Percentiles rank a stretch among this genome's conserved stretches.
These are phyloP conservation scores for Mycena vitilis DNA, from an alignment of 768 basidiomycete genomes.

Conservation along the genomic window DNA sequence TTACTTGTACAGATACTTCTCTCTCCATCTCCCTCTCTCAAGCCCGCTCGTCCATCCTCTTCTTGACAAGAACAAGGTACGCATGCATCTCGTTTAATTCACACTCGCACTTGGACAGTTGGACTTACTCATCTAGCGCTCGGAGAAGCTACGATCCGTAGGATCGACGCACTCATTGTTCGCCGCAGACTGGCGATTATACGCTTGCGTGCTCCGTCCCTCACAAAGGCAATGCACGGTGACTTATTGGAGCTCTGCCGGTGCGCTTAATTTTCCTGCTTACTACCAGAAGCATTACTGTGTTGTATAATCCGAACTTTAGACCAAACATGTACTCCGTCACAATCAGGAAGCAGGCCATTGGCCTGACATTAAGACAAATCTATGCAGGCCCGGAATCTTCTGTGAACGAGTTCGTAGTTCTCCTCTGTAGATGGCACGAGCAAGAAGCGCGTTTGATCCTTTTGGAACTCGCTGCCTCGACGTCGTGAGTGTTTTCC, in stretches of 20 bases:
- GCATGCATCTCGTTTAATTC: too few species aligned
- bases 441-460: slow-evolving; percentile 17
- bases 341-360: slow-evolving; percentile 2
- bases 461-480: not conserved
- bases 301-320: too few species aligned
- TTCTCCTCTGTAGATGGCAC: slow-evolving; percentile 14
- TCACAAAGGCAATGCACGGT: not conserved
- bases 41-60: too few species aligned
- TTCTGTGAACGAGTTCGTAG: not conserved
- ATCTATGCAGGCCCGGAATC: slow-evolving; percentile 6
- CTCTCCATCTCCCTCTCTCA: too few species aligned
- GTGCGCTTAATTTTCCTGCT: not conserved
- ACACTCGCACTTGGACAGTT: too few species aligned
- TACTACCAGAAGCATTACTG: too few species aligned
- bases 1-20: too few species aligned
- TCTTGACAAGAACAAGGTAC: too few species aligned
- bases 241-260: slow-evolving; percentile 26
- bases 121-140: too few species aligned
- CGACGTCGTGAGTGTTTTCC: not conserved
- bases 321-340: slow-evolving; percentile 18
- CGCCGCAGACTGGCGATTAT: slow-evolving; percentile 33
- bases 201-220: not conserved
- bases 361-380: slow-evolving; percentile 1
- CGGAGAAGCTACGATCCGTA: slow-evolving; percentile 37
- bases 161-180: slow-evolving; percentile 33